These are phyloP conservation scores for Hydnum rufescens DNA, from an alignment of 768 basidiomycete species.

Conservation along the genomic window DNA sequence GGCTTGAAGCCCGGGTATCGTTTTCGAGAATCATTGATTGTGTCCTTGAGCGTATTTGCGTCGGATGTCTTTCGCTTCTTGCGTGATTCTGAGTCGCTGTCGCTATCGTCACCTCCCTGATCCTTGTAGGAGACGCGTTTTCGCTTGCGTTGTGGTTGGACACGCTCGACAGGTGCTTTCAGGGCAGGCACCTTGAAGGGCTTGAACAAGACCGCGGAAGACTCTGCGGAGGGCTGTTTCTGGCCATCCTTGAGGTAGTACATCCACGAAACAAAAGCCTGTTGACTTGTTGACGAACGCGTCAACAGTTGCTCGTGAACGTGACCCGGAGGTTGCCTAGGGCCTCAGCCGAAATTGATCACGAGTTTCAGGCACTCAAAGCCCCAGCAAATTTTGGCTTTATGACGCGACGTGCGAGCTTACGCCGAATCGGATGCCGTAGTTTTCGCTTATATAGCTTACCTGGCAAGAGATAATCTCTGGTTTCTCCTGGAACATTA, in stretches of 20 bases:
- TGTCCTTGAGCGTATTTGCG: constrained; percentile 34
- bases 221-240: no score
- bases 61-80: constrained; percentile 39
- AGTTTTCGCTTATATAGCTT: no score
- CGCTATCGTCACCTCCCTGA: constrained; percentile 25
- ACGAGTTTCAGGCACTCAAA: no score
- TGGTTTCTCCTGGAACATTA: no score
- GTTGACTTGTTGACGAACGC: neutral
- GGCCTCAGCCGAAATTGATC: no score
- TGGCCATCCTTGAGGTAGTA: neutral
- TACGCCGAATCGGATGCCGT: no score
- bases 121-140: constrained; percentile 80
- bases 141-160: constrained; percentile 58
- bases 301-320: neutral
- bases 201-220: constrained; percentile 18
- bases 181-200: constrained; percentile 62
- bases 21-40: constrained; percentile 23
- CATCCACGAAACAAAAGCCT: neutral
- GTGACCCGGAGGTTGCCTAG: no score
- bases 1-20: constrained; percentile 65
- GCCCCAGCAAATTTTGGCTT: no score
- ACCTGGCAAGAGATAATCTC: no score
- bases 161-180: constrained; percentile 26
- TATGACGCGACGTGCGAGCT: no score
- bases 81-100: constrained; percentile 30